phyloP scores from a whole-genome alignment of 345 rosid species.

The Ceriops tagal region DNA sequence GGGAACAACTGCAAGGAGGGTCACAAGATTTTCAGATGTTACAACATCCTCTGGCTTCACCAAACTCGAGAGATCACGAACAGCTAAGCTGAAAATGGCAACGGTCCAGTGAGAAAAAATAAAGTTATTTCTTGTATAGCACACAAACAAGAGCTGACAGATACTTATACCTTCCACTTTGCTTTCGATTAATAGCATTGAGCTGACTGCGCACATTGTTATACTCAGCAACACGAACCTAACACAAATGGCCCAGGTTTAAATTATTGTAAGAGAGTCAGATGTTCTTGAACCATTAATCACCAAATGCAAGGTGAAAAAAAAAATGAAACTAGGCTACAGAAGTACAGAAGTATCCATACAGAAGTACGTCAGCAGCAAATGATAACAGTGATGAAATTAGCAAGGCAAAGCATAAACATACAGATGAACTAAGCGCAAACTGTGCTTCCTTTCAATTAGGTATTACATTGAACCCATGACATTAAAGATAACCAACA shows the following conservation, averaged over 20 bases:
- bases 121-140: too few relatives aligned
- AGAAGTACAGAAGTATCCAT: not conserved
- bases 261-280: not conserved
- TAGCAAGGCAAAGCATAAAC: not conserved
- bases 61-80: conserved; percentile 90
- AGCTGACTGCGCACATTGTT: conserved; percentile 92
- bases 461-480: not conserved
- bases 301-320: not conserved
- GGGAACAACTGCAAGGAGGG: conserved; percentile 85
- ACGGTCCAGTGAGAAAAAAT: conserved; percentile 17
- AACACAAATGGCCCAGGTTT: conserved; percentile 13
- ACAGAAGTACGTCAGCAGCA: not conserved
- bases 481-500: not conserved
- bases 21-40: conserved; percentile 71
- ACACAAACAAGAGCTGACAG: not conserved
- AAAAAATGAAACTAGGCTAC: not conserved
- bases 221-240: conserved; percentile 97
- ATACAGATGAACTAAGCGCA: not conserved
- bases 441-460: not conserved
- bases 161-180: conserved; percentile 78
- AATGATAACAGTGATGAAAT: not conserved
- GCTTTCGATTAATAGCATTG: conserved; percentile 90
- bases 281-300: not conserved
- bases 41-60: conserved; percentile 91
- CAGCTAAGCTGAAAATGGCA: conserved; percentile 78